These are phyloP conservation scores for Batkoa obscura DNA, from an alignment of 371 early-diverging fungal genomes.

Conservation along the genomic window DNA sequence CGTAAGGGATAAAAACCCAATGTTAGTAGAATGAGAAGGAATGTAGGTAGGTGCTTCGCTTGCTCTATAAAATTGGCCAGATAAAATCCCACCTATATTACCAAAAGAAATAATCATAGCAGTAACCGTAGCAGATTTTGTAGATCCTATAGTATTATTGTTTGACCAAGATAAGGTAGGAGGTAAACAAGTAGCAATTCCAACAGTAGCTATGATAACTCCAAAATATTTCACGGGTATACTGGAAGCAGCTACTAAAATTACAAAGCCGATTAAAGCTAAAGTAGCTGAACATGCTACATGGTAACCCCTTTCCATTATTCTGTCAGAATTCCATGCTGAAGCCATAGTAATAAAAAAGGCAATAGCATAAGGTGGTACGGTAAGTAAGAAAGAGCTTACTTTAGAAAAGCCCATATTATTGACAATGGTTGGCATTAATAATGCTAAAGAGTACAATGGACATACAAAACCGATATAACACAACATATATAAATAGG, in stretches of 20 bases:
- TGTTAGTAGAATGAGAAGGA: not conserved
- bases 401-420: constrained; percentile 19
- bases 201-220: not conserved
- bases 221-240: constrained; percentile 4
- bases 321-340: not conserved
- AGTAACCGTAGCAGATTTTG: constrained; percentile 30
- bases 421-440: constrained; percentile 30
- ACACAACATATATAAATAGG: constrained; percentile 16
- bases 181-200: not conserved
- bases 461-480: constrained; percentile 18
- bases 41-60: constrained; percentile 31
- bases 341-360: not conserved
- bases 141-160: constrained; percentile 33
- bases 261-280: constrained; percentile 38
- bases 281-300: constrained; percentile 25
- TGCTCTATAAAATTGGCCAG: constrained; percentile 36
- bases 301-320: not conserved
- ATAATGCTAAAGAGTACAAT: constrained; percentile 23
- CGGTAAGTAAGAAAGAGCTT: constrained; percentile 20
- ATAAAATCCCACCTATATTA: constrained; percentile 20
- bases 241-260: constrained; percentile 23
- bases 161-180: constrained; percentile 14
- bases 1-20: not conserved
- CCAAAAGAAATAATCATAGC: constrained; percentile 13
- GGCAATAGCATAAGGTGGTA: constrained; percentile 18